Evolutionary conservation across 1,284 basidiomycete species (phyloP), one percentile per base, ranked within the genome.

Genomic region (Ceratobasidium sp.): DNA sequence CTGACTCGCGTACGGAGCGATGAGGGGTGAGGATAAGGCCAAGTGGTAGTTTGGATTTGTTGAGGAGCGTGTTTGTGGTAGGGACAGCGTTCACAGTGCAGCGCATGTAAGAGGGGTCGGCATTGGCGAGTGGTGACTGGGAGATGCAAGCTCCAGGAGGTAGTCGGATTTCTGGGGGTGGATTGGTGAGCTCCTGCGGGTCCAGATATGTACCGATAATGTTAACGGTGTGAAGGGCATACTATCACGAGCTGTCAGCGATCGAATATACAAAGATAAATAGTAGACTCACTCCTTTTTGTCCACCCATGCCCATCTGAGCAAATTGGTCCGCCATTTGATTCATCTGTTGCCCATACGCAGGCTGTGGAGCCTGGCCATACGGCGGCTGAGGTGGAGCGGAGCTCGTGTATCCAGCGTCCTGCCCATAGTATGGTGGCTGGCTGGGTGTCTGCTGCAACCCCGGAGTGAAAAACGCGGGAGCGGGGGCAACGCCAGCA

Each of bases 21-120:
- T 98, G 97, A 0, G 98, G 98, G 0, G 95, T 95, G 81, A 99
- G 88, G 77, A 99, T 88, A 77, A 99, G 88, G 1, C 93, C 96
- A 62, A 99, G 88, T 1, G 98, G 98, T 71, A 99, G 87, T 85
- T 98, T 99, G 37, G 94, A 91, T 87, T 99, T 99, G 85, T 88
- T 90, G 77, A 99, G 87, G 6, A 99, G 88, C 15, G 94, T 94
- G 79, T 93, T 91, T n/a, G 96, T 96, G 19, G 95, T 96, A 1
- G 98, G 98, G 78, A 99, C 90, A 15, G 95, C 91, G 82, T 98
- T 97, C 78, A 99, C 84, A 0, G 98, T 99, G 81, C 89, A 92
- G 64, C 98, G 92, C 86, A 98, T 95, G 85, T 98, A 99, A 17
- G 93, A 96, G 40, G 92, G 89, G 82, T 99, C 94, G 22, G 96